Evolutionary conservation across 352 stramenopile species (phyloP), one percentile per base, ranked within the genome.

Genomic region (Albugo laibachii): DNA sequence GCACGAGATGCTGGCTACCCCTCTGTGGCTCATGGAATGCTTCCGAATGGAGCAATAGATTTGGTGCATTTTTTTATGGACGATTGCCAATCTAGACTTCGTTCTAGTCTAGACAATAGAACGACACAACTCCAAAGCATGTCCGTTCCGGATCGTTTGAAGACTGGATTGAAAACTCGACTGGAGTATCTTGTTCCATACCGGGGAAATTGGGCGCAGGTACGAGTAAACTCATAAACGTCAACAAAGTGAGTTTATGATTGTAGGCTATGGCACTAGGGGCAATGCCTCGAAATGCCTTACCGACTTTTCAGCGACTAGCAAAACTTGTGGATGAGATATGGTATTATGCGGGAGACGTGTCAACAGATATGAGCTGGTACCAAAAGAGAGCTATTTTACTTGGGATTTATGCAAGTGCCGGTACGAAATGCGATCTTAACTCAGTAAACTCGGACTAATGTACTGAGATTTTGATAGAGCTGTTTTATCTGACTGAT

Each of bases 51-150:
- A 16, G 59, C 70, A 34, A 65, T 84, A n/a, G 75, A 88, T 35
- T 56, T 92, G 16, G 78, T 88, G 13, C 69, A 88, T 47, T 82
- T 69, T 56, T 92, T 85, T 48, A 92, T 92, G 78, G 71, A 92
- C 55, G 67, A 67, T 47, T 65, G 73, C 46, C 57, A 72, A 48
- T 47, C 63, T 46, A 54, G 81, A 46, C 59, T 83, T 24, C 74
- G 68, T n/a, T 50, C 63, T 35, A 69, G 61, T 55, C 54, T 84
- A n/a, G 63, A 74, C 47, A 50, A 50, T 15, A 68, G 76, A 59
- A 81, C 68, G 49, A 59, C 69, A 1, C 50, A 67, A 53, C 56
- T 85, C 36, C 72, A 83, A 50, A 49, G 48, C 20, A 82, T 87
- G 71, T 61, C 55, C 14, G 69, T 82, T 34, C 62, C 73, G n/a